These are phyloP conservation scores for Canavalia gladiata DNA, from an alignment of 306 rosid species.

Conservation along the genomic window DNA sequence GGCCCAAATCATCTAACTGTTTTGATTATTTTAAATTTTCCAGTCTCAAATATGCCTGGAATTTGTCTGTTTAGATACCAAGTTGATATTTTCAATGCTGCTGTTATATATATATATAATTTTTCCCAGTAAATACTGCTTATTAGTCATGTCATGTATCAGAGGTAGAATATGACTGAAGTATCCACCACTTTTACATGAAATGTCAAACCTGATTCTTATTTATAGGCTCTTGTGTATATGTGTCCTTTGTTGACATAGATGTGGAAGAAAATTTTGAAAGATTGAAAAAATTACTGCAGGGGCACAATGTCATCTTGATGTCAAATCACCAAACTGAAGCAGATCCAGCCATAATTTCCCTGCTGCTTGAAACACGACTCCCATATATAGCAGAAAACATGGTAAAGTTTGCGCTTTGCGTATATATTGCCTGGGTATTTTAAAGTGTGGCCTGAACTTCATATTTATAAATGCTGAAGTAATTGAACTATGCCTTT, in stretches of 20 bases:
- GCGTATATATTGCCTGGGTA: conserved; percentile 31
- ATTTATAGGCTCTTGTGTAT: conserved; percentile 34
- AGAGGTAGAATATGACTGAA: conserved; percentile 28
- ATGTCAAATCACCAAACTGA: conserved; percentile 99
- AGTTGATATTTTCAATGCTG: conserved; percentile 45
- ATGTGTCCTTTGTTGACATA: conserved; percentile 35
- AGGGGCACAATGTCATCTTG: conserved; percentile 96
- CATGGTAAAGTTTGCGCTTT: conserved; percentile 58
- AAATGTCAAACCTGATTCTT: conserved; percentile 41
- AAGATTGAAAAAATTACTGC: conserved; percentile 52
- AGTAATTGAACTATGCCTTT: conserved; percentile 54
- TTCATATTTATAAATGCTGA: conserved; percentile 43
- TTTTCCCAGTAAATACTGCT: conserved; percentile 27
- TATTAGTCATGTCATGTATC: conserved; percentile 27
- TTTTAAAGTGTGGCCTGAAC: conserved; percentile 23
- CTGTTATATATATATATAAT: conserved; percentile 8
- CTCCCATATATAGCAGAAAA: conserved; percentile 80
- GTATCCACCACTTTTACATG: conserved; percentile 29
- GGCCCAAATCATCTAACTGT: conserved; percentile 18
- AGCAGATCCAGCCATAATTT: conserved; percentile 97
- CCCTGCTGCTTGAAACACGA: conserved; percentile 83
- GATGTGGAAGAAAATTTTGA: conserved; percentile 43
- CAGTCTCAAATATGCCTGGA: conserved; percentile 43
- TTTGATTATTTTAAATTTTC: conserved; percentile 43
- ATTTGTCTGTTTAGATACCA: conserved; percentile 42